Base-by-base conservation (phyloP, 306 rosid species). In the Glycine soja region DNA sequence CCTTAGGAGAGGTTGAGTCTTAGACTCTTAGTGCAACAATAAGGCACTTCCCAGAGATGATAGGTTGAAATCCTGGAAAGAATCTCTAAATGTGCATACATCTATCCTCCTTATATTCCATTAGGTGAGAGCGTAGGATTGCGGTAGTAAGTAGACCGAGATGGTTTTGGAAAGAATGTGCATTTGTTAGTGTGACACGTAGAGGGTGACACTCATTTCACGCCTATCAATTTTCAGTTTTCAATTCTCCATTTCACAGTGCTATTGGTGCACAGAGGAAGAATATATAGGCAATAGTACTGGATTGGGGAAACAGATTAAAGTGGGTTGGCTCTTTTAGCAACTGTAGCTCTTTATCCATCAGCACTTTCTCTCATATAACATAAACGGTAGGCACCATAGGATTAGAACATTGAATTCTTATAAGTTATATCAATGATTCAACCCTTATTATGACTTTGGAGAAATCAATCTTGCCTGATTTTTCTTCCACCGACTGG, bases 391-490 rank as follows among this genome's bases (percentile, higher is more conserved):
- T 11, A 30, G 38, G 38, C 38, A 3, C 3, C 38, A 34, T 34
- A 34, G 70, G 48, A 15, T 13, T 30, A 74, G 10, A 19, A 7
- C 72, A 47, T 48, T 63, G 62, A 45, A 47, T 63, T 48, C 70
- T 75, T 75, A 46, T 15, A 38, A 24, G 30, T 24, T 24, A 24
- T 24, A 24, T 63, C 53, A 34, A 34, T 4, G 38, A 0, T 34
- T 34, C 38, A 48, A 48, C 14, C 11, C 19, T n/a, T 4, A 8
- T 72, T 4, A 47, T 58, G 15, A 45, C 19, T 43, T 75, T 3
- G 61, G 61, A n/a, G 46, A 63, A 76, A 63, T 76, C 58, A 13
- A 61, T 11, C 3, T 64, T 64, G 46, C 52, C 61, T 36, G 13
- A 4, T 36, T 13, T 64, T 50, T 64, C 63, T 48, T 36, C 50